Percentiles rank a stretch among this genome's conserved stretches.
These are phyloP conservation scores for Chamaecyparis obtusa DNA, from an alignment of 75 land plant genomes.

Conservation along the genomic window DNA sequence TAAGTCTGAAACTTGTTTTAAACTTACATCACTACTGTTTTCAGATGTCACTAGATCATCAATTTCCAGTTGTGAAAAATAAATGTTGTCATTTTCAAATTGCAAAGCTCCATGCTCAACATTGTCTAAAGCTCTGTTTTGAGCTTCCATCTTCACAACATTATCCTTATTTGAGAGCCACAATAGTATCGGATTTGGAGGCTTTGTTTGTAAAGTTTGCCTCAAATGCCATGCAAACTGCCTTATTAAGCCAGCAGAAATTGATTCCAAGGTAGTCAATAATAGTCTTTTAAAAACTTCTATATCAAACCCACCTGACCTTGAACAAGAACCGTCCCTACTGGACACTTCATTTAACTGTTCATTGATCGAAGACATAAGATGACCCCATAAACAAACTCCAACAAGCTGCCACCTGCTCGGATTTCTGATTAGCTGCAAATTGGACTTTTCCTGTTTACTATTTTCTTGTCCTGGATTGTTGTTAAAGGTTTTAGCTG, in stretches of 20 bases:
- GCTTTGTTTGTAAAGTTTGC: conserved; percentile 9
- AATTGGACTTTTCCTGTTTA: neutral
- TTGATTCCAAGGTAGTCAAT: conserved; percentile 17
- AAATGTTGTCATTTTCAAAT: neutral
- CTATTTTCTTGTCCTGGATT: conserved; percentile 5
- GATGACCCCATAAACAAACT: conserved; percentile 60
- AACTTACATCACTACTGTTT: conserved; percentile 16
- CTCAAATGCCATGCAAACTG: conserved; percentile 28
- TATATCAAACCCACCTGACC: neutral
- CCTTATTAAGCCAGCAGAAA: conserved; percentile 26
- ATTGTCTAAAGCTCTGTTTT: neutral
- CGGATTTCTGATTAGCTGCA: conserved; percentile 21
- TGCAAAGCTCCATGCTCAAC: neutral
- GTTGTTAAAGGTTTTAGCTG: neutral
- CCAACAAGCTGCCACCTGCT: conserved; percentile 65
- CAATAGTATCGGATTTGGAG: conserved; percentile 6
- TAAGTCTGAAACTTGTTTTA: conserved; percentile 22
- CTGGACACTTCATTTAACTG: conserved; percentile 22
- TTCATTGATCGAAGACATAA: conserved; percentile 32
- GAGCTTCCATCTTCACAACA: neutral
- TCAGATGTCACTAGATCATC: conserved; percentile 9
- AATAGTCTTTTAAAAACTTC: conserved; percentile 14
- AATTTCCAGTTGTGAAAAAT: conserved; percentile 1
- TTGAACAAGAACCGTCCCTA: neutral
- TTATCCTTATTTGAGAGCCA: neutral